Evolutionary conservation across 352 stramenopile species (phyloP), one percentile per base, ranked within the genome.

Genomic region (Pythium sp.): DNA sequence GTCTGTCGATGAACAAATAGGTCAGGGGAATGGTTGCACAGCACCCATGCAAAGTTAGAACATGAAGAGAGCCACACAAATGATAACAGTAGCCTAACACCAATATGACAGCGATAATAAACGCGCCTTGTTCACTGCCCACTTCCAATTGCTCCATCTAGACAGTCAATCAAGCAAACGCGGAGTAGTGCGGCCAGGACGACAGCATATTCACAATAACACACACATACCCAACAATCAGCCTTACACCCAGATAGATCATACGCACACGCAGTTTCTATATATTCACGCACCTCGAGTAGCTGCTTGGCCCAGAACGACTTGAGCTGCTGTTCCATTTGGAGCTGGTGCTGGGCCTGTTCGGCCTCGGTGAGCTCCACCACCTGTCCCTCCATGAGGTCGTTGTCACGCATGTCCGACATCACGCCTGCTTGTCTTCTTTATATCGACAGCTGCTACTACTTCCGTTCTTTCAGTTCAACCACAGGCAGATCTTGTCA

Each of bases 271-370:
- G 5, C n/a, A 5, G 11, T n/a, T 30, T 26, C 28, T 5, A 59
- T 2, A 49, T 18, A 64, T 9, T 9, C 18, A 61, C 75, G n/a
- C 57, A 88, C 80, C 78, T 95, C 80, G 14, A 92, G 69, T 22
- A 98, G 70, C 73, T 98, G 93, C 64, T 97, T 94, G 32, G 82
- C 82, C 96, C 96, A 99, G 69, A 98, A 99, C 6, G 87, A 79
- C 77, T 94, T 94, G 66, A 95, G 86, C 74, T 95, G 87, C 74
- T 93, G 84, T 75, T 95, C 86, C 76, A 95, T 90, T 71, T 95
- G 86, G 66, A 88, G 75, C 75, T 94, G 84, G 76, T 95, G 87
- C 71, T 91, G 84, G 4, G 86, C 86, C 72, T 94, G 85, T 63
- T 95, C 87, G 60, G 87, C 87, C 73, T 95, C 86, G 24, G 87